These are phyloP conservation scores for Phlebiopsis gigantea DNA, from an alignment of 768 basidiomycete genomes.

Conservation along the genomic window DNA sequence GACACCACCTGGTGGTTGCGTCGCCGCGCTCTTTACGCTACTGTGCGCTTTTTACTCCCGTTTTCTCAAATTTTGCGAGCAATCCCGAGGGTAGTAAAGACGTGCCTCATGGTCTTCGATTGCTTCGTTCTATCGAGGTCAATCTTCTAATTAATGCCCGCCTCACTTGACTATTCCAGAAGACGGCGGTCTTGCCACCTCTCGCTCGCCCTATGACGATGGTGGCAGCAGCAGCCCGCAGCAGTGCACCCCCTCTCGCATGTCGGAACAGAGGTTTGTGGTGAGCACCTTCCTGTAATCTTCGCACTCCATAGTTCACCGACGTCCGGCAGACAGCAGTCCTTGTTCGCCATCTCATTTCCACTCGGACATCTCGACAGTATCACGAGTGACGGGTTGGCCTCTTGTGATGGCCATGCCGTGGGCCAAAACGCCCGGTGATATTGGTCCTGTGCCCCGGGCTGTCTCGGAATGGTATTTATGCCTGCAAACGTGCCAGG, in stretches of 20 bases:
- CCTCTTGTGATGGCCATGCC: not conserved
- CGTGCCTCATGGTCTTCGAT: not conserved
- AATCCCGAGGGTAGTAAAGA: not conserved
- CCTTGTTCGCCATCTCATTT: not conserved
- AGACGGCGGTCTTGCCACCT: not conserved
- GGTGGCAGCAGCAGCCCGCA: not conserved
- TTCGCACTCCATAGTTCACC: not conserved
- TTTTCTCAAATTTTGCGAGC: not conserved
- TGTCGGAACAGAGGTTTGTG: not conserved
- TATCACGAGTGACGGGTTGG: not conserved
- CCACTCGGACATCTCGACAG: not conserved
- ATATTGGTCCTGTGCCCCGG: not conserved
- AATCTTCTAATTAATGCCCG: not conserved
- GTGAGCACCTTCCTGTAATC: not conserved
- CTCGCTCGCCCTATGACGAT: not conserved
- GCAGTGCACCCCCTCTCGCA: no score
- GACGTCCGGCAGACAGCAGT: not conserved
- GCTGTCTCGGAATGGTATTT: not conserved
- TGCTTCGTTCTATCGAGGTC: not conserved
- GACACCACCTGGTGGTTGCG: not conserved
- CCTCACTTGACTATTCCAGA: not conserved
- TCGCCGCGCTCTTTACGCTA: slow-evolving; percentile 1
- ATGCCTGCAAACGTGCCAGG: slow-evolving; percentile 1
- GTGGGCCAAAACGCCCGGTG: not conserved
- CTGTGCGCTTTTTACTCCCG: not conserved